These are phyloP conservation scores for Amoebophrya sp. DNA, from an alignment of 169 alveolate species.

Conservation along the genomic window DNA sequence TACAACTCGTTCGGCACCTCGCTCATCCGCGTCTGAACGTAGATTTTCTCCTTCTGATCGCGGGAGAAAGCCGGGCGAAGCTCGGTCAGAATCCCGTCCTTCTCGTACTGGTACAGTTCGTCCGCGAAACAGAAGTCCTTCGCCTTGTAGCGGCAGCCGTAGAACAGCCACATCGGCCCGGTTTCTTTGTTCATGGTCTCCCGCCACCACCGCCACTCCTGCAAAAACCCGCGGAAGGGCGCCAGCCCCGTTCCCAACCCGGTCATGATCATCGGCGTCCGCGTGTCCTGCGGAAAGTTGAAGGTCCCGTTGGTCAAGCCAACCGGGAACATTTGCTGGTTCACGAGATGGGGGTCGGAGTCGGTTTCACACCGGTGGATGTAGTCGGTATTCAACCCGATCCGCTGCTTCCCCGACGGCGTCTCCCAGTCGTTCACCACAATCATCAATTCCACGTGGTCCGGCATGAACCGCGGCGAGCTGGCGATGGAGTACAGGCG, in stretches of 20 bases:
- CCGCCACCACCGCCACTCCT: slow-evolving; percentile 51
- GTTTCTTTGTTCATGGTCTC: slow-evolving; percentile 46
- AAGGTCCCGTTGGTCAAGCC: slow-evolving; percentile 47
- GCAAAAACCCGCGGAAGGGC: slow-evolving; percentile 60
- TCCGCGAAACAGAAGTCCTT: slow-evolving; percentile 56
- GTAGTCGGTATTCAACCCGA: slow-evolving; percentile 24
- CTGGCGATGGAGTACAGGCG: slow-evolving; percentile 54
- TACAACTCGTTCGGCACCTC: slow-evolving; percentile 40
- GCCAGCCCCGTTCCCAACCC: slow-evolving; percentile 64
- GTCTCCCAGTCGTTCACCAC: slow-evolving; percentile 33
- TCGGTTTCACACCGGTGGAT: slow-evolving; percentile 19
- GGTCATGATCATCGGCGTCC: slow-evolving; percentile 57
- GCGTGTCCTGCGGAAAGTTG: slow-evolving; percentile 53
- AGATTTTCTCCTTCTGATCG: slow-evolving; percentile 59
- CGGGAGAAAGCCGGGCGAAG: slow-evolving; percentile 58
- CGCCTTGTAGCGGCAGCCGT: slow-evolving; percentile 57
- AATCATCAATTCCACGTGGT: slow-evolving; percentile 38
- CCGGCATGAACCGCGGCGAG: slow-evolving; percentile 38
- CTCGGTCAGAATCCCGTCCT: slow-evolving; percentile 53
- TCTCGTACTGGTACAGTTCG: slow-evolving; percentile 54
- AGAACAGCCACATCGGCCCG: slow-evolving; percentile 55
- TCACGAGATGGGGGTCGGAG: slow-evolving; percentile 27
- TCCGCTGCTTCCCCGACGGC: neutral
- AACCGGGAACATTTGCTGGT: slow-evolving; percentile 18
- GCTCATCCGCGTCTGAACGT: slow-evolving; percentile 56